Evolutionary conservation across 768 basidiomycete species (phyloP), one percentile per base, ranked within the genome.

Genomic region (Galerina marginata): DNA sequence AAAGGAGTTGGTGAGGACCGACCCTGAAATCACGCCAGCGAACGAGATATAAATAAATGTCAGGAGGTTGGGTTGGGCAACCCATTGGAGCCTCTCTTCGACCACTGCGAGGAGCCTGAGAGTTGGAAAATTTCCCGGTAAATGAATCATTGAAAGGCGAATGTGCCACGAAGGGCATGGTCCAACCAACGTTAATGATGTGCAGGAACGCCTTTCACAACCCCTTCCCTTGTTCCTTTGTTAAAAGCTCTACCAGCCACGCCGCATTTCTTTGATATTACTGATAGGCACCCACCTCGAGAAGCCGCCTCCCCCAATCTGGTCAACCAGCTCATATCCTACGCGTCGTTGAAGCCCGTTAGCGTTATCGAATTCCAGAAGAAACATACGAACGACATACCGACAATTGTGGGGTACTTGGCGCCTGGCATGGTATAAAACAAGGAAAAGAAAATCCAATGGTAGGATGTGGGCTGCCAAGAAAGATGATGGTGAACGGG

Each of bases 291-390:
- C 86, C 72, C 62, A 93, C 94, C 81, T 89, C 47, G 94, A 91
- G 73, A 95, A 96, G 12, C 90, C 92, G 16, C 94, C 94, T 2
- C 92, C 92, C 7, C 94, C 94, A 44, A 96, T 89, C 72, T 90
- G 84, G 62, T 90, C 79, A 3, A 90, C 76, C 12, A 95, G 79
- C 25, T 86, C 76, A 71, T 83, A 95, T 16, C 93, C 93, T 90
- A 29, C 43, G 20, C 25, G 58, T 37, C 20, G 23, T 29, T 47
- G 25, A 54, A 36, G 15, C 15, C 51, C 11, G 42, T 26, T 9
- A 43, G 15, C 9, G 4, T 26, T 29, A 16, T 10, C 9, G n/a
- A 51, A 48, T n/a, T 26, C 25, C 10, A n/a, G 15, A 26, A 11
- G 23, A 5, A 15, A 29, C 29, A 40, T 15, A 42, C 0, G 16